Base-by-base conservation (phyloP, 129 eudicot genomes). In the Flaveria linearis region DNA sequence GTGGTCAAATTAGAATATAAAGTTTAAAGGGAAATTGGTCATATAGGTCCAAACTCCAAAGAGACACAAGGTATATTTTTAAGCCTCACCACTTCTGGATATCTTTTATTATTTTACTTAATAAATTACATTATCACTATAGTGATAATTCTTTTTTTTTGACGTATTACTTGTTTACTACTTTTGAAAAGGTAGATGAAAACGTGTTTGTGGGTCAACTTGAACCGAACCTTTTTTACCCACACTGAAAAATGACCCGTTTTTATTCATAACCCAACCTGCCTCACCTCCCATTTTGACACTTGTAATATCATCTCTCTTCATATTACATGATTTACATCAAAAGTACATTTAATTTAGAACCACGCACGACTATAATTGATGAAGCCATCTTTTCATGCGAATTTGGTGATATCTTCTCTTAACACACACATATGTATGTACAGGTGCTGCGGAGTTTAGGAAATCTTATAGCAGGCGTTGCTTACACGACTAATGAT, bases 381-480 rank as follows among this genome's bases (percentile, higher is more conserved):
- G 15, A 75, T 17, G 51, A 23, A 62, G 68, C 22, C 51, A 47
- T 75, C 30, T 65, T 76, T 66, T 66, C 66, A 20, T 76, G 73
- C 42, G 33, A 51, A 7, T 66, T 5, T 68, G 52, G 67, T 22
- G 22, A 36, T 55, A 58, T 36, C 30, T 39, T 72, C 42, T 55
- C 9, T 66, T 30, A 16, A 39, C 23, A 53, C n/a, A 42, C 30
- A 63, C 30, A 2, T 61, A 47, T 51, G 23, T 75, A 49, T 58
- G 12, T 55, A 52, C 82, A 94, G 99, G 92, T 89, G 81, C 84
- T 94, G 30, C 80, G 99, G 57, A 89, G 99, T 86, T 76, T 94
- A 70, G 99, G 99, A 69, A 94, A 94, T 86, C 91, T 94, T 64
- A 90, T 94, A 68, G 99, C 99, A 73, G 99, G 97, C 46, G 99